phyloP scores from a whole-genome alignment of 768 basidiomycete genomes.

The Lentinula detonsa region DNA sequence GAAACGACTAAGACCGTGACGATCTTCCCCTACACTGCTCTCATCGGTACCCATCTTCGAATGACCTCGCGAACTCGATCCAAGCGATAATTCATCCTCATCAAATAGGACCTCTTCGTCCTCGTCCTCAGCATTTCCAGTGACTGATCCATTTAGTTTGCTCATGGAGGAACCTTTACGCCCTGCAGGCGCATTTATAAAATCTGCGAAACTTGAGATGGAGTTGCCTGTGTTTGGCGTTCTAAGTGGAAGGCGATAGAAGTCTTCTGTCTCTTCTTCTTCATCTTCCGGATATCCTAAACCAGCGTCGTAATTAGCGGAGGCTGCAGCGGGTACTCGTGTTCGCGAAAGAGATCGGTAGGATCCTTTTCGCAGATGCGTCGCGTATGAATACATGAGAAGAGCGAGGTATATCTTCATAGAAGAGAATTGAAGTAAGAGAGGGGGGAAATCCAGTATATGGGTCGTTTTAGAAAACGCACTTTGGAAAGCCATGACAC shows the following conservation, averaged over 20 bases:
- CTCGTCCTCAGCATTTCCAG: slow-evolving; percentile 34
- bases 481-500: slow-evolving; percentile 90
- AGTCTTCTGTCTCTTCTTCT: slow-evolving; percentile 60
- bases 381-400: slow-evolving; percentile 88
- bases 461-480: slow-evolving; percentile 15
- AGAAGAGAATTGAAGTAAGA: background rate
- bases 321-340: slow-evolving; percentile 25
- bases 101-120: slow-evolving; percentile 56
- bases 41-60: slow-evolving; percentile 39
- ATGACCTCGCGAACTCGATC: slow-evolving; percentile 33
- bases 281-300: slow-evolving; percentile 41
- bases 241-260: slow-evolving; percentile 61
- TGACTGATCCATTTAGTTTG: background rate
- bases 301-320: slow-evolving; percentile 30
- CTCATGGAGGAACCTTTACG: slow-evolving; percentile 7
- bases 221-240: slow-evolving; percentile 35
- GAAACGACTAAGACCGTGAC: slow-evolving; percentile 21
- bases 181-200: slow-evolving; percentile 47
- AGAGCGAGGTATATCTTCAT: slow-evolving; percentile 87
- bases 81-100: slow-evolving; percentile 42
- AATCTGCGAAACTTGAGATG: slow-evolving; percentile 55
- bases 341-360: slow-evolving; percentile 74
- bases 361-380: slow-evolving; percentile 86
- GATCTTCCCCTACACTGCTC: slow-evolving; percentile 35
- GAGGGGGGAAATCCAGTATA: slow-evolving; percentile 1